Percentiles rank a stretch among this genome's conserved stretches.
phyloP scores from a whole-genome alignment of 2,329 filamentous ascomycete species.

The Graphilbum ipis-grandicollis region DNA sequence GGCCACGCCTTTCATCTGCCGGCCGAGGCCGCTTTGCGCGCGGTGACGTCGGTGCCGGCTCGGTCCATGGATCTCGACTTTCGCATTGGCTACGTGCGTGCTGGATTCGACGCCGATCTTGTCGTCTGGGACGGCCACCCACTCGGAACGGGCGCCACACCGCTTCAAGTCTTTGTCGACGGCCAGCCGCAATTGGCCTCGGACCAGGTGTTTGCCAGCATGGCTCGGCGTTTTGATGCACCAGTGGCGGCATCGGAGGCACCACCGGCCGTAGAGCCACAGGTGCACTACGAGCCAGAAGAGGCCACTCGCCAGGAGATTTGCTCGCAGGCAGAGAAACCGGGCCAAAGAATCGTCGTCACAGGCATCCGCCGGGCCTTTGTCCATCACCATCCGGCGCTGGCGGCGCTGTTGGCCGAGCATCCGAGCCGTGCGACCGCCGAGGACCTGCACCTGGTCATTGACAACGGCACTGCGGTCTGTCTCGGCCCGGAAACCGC shows the following conservation, averaged over 20 bases:
- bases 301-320: conserved; percentile 12
- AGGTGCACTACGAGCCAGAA: neutral
- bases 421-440: conserved; percentile 5
- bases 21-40: conserved; percentile 22
- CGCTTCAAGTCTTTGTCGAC: conserved; percentile 29
- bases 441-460: conserved; percentile 17
- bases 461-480: conserved; percentile 20
- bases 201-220: too few relatives aligned
- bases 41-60: conserved; percentile 28
- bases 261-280: neutral
- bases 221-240: too few relatives aligned
- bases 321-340: conserved; percentile 10
- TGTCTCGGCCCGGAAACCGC: conserved; percentile 18
- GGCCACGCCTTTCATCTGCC: conserved; percentile 23
- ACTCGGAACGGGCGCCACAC: conserved; percentile 24
- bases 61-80: conserved; percentile 12
- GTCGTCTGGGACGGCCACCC: conserved; percentile 31
- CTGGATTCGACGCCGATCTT: conserved; percentile 30
- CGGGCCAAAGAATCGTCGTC: conserved; percentile 16
- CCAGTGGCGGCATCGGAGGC: too few relatives aligned
- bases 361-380: conserved; percentile 20
- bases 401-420: neutral
- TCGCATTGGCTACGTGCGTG: conserved; percentile 21
- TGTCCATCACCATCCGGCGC: conserved; percentile 10
- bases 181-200: conserved; percentile 10